Base-by-base conservation (phyloP, 768 basidiomycete species). In the Agrocybe pediades region DNA sequence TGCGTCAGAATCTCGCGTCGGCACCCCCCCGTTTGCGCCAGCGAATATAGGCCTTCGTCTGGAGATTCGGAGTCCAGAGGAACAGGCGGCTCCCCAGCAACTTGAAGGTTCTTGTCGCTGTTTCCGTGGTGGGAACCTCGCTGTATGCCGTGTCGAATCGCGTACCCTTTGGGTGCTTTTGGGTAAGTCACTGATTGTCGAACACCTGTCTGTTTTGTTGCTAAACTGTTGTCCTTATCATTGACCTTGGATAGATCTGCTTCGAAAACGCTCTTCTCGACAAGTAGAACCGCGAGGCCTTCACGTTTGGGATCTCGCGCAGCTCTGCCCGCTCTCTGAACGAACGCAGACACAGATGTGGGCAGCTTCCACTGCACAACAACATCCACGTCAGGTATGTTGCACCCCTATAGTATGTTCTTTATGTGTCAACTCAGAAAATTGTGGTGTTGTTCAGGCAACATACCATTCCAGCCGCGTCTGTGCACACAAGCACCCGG, bases 281-380 rank as follows among this genome's bases (percentile, higher is more conserved):
- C 68, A 1, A 71, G 49, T 27, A 72, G 49, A 1, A 70, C 58
- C 2, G 70, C 69, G 3, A 70, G 47, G 0, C 70, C 70, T 3
- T 25, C 46, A 3, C 49, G 19, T 0, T 59, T 55, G 0, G 36
- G n/a, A n/a, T n/a, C n/a, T n/a, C n/a, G n/a, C n/a, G n/a, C n/a
- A n/a, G n/a, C n/a, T n/a, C n/a, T n/a, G n/a, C n/a, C n/a, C n/a
- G 71, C 71, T 0, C 70, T 59, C 49, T 72, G 71, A 0, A 72
- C 61, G 33, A 62, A 75, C 6, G 62, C 53, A 0, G 71, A 73
- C 0, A 74, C 17, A 6, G 59, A 61, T 6, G 49, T 19, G 0
- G 74, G 68, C 0, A 66, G 21, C 30, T 72, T 74, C 73, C 72
- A 76, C 36, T 74, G 74, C 0, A 74, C 67, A 2, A 74, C 73